phyloP scores from a whole-genome alignment of 805 yeast species.

The Saturnispora diversa region DNA sequence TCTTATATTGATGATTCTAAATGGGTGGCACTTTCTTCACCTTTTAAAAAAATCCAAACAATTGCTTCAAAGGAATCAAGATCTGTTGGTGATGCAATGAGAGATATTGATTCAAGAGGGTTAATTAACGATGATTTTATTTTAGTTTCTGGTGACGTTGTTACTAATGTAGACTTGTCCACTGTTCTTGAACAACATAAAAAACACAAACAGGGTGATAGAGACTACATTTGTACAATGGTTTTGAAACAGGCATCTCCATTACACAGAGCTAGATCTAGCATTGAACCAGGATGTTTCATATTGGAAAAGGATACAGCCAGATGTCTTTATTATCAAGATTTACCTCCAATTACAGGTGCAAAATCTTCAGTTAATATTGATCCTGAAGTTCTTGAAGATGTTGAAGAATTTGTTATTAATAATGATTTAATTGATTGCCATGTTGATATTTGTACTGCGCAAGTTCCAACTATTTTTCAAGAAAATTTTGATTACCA shows the following conservation, averaged over 20 bases:
- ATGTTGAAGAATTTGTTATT: conserved; percentile 65
- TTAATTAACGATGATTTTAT: conserved; percentile 84
- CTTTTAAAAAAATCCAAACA: conserved; percentile 70
- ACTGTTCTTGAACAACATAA: conserved; percentile 69
- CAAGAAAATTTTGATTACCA: conserved; percentile 97
- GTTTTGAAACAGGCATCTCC: conserved; percentile 81
- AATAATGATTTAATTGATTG: conserved; percentile 95
- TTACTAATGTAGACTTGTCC: conserved; percentile 80
- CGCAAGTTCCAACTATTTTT: conserved; percentile 89
- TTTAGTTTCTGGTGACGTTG: conserved; percentile 87
- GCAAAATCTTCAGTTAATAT: conserved; percentile 46
- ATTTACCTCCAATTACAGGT: conserved; percentile 50
- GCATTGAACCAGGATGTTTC: conserved; percentile 75
- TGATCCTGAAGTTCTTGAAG: conserved; percentile 78
- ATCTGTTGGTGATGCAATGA: conserved; percentile 95
- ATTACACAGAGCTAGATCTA: conserved; percentile 75
- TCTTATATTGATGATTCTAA: conserved; percentile 67
- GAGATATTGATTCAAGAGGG: conserved; percentile 89
- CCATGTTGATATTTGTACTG: conserved; percentile 90
- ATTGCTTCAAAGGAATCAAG: conserved; percentile 78
- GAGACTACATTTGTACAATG: conserved; percentile 92
- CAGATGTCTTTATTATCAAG: conserved; percentile 80
- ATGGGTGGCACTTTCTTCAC: conserved; percentile 64
- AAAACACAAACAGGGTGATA: conserved; percentile 62
- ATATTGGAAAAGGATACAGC: conserved; percentile 65